These are phyloP conservation scores for Cornus controversa DNA, from an alignment of 148 eudicot species.

Conservation along the genomic window DNA sequence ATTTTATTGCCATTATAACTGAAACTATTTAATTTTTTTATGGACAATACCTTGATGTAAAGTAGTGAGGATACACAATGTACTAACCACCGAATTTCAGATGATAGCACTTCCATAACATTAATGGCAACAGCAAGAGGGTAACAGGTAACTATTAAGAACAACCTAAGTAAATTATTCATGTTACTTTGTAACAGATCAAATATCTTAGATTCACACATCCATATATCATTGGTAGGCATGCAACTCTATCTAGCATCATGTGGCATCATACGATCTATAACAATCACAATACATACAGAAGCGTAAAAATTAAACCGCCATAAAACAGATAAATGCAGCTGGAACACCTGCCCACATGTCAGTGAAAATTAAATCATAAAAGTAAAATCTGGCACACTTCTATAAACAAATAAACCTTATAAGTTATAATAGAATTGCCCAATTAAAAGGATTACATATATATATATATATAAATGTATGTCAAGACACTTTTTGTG, in stretches of 20 bases:
- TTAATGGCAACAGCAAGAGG: conserved; percentile 1
- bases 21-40: neutral
- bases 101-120: neutral
- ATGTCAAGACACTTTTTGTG: neutral
- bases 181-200: neutral
- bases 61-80: neutral
- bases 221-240: neutral
- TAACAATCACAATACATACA: neutral
- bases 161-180: neutral
- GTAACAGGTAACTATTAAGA: neutral
- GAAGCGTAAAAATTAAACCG: too few species aligned
- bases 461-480: too few species aligned
- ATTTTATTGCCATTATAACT: neutral
- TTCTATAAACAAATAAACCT: neutral
- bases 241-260: neutral
- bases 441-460: too few species aligned
- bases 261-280: neutral
- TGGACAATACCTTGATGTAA: neutral
- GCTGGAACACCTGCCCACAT: neutral
- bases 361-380: neutral
- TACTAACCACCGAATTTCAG: neutral
- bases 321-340: neutral
- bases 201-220: neutral
- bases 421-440: too few species aligned
- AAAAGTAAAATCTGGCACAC: neutral